Evolutionary conservation across 345 rosid genomes (phyloP), one percentile per base, ranked within the genome.

Genomic region (Syzygium grande): DNA sequence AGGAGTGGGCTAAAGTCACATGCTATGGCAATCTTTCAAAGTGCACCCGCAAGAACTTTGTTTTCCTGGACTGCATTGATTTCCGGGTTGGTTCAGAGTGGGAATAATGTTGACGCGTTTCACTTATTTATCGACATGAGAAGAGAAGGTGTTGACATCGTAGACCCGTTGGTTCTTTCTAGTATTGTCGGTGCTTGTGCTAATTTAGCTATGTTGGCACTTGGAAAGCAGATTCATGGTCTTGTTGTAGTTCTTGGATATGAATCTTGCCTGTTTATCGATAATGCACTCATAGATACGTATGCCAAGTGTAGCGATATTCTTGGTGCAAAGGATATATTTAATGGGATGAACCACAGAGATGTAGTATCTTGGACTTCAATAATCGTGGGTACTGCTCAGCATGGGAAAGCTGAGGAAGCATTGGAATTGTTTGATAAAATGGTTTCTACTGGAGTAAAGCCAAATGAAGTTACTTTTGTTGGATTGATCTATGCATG

Each of bases 401-500:
- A 84, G 54, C 85, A 84, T 84, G 85, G 85, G 56, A 19, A 53
- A 51, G 59, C 85, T 84, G 85, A 84, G 85, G 59, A 84, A 84
- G 85, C 85, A 17, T 84, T 84, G 58, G 43, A 51, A 16, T 52
- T 84, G 85, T 84, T 84, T 84, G 85, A 84, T 53, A 9, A 53
- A 53, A 84, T 84, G 85, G 56, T 84, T 53, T 53, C 41, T 27
- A 34, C 54, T 1, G 41, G 85, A 34, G 85, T 84, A 84, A 23
- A 53, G 34, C 85, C 85, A n/a, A 84, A 84, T 4, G 43, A 84
- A 51, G 85, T 84, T 52, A 84, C 85, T 52, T 84, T 84, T 52
- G 85, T 84, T 53, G 85, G 85, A n/a, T 34, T 84, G 58, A 84
- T 84, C 43, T 84, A 84, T 84, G 85, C 85, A 51, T 84, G 85